Percentiles rank a stretch among this genome's conserved stretches.
Evolutionary conservation across 2,329 filamentous ascomycete genomes (phyloP).

Genomic region (Aspergillus vadensis): DNA sequence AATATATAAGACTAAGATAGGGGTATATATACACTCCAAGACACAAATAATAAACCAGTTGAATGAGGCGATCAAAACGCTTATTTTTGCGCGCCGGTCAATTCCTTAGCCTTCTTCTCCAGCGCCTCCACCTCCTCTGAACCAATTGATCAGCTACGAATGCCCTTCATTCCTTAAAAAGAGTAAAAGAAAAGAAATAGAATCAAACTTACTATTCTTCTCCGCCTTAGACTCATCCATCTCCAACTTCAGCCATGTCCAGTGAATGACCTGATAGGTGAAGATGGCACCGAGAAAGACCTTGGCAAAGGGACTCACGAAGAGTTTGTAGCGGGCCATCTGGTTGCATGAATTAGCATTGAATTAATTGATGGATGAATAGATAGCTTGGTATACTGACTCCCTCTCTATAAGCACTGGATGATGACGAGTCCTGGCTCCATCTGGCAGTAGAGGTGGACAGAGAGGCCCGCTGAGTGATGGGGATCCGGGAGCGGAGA

Average conservation of each 20-base stretch:
- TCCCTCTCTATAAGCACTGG: slow-evolving; percentile 31
- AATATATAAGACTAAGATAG: too few species aligned
- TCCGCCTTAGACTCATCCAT: slow-evolving; percentile 47
- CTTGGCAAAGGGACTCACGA: slow-evolving; percentile 49
- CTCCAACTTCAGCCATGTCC: slow-evolving; percentile 51
- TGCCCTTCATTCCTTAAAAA: too few species aligned
- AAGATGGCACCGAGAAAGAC: slow-evolving; percentile 52
- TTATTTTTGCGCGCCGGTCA: slow-evolving; percentile 34
- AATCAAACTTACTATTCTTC: slow-evolving; percentile 46
- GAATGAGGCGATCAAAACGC: neutral
- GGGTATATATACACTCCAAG: slow-evolving; percentile 8
- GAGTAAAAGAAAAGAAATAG: too few species aligned
- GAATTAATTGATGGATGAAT: too few species aligned
- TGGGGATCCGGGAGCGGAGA: slow-evolving; percentile 7
- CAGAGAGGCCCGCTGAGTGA: slow-evolving; percentile 12
- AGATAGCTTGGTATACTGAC: slow-evolving; percentile 21
- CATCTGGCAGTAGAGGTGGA: slow-evolving; percentile 4
- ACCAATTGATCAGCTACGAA: neutral
- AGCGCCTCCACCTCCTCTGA: slow-evolving; percentile 38
- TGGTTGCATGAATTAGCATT: slow-evolving; percentile 16
- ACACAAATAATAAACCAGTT: neutral
- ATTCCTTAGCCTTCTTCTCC: slow-evolving; percentile 39
- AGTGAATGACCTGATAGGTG: slow-evolving; percentile 52
- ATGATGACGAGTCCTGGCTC: neutral
- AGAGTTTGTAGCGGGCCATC: slow-evolving; percentile 44